phyloP scores from a whole-genome alignment of 202 grass and related monocot genomes.

The Panicum virgatum region DNA sequence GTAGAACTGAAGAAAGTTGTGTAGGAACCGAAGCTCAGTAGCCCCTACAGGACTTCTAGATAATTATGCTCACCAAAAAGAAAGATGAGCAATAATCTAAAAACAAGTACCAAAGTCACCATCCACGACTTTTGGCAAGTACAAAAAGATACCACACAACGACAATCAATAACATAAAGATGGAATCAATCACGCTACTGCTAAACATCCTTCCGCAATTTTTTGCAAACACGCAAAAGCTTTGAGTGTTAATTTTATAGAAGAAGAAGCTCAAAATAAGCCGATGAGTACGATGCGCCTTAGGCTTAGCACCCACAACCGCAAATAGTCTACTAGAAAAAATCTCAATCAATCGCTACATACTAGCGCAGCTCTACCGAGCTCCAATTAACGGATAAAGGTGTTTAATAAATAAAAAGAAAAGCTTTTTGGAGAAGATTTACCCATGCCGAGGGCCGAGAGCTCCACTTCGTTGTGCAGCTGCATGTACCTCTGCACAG shows the following conservation, averaged over 20 bases:
- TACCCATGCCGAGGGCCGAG: conserved; percentile 99
- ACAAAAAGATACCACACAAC: conserved; percentile 7
- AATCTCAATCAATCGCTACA: not conserved
- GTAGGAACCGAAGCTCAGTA: too few relatives aligned
- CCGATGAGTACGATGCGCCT: too few relatives aligned
- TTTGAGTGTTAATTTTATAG: too few relatives aligned
- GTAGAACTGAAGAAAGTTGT: not conserved
- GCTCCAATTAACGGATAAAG: not conserved
- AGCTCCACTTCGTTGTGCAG: conserved; percentile 87
- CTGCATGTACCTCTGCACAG: conserved; percentile 90
- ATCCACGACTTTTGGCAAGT: conserved; percentile 6
- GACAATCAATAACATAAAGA: conserved; percentile 8
- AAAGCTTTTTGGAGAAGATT: conserved; percentile 4
- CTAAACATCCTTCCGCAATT: not conserved
- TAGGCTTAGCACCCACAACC: too few relatives aligned
- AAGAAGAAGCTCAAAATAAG: too few relatives aligned
- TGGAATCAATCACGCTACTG: not conserved
- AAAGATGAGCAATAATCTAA: not conserved
- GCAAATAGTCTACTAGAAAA: not conserved
- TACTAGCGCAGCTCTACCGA: not conserved
- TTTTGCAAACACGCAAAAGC: too few relatives aligned
- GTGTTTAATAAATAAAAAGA: not conserved
- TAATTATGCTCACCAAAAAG: not conserved
- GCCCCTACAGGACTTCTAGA: not conserved
- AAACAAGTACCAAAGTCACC: not conserved